These are phyloP conservation scores for Penicillium riverlandense DNA, from an alignment of 495 filamentous ascomycete genomes.

Conservation along the genomic window DNA sequence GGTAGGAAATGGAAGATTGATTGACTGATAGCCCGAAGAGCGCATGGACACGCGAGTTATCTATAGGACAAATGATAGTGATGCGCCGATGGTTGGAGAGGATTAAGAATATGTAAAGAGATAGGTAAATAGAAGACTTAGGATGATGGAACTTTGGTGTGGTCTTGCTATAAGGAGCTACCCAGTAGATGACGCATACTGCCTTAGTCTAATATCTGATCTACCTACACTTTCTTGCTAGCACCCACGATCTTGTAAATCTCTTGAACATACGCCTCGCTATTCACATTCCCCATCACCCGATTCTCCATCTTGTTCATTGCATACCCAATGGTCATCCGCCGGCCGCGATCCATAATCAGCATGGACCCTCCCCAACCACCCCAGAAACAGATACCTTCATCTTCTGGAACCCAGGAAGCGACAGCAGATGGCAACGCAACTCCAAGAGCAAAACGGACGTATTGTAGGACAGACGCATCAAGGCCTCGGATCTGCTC, in stretches of 20 bases:
- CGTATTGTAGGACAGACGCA: constrained; percentile 13
- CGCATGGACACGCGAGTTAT: no score
- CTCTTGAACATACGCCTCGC: constrained; percentile 23
- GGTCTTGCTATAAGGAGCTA: no score
- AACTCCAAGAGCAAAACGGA: constrained; percentile 32
- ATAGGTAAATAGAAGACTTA: no score
- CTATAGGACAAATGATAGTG: no score
- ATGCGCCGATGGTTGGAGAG: no score
- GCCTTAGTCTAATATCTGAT: no score
- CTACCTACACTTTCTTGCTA: no score
- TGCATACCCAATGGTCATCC: constrained; percentile 34
- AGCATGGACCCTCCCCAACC: constrained; percentile 38
- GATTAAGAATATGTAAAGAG: no score
- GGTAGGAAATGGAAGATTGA: no score
- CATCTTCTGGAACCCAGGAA: constrained; percentile 21
- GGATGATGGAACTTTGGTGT: no score
- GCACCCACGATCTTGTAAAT: constrained; percentile 25
- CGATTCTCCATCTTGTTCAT: constrained; percentile 36
- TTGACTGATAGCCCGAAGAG: no score
- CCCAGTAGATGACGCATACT: no score
- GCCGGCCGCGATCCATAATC: constrained; percentile 34
- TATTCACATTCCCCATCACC: constrained; percentile 20
- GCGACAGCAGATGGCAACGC: constrained; percentile 13
- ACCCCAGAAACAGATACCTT: constrained; percentile 30
- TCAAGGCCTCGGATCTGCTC: constrained; percentile 30